A percentile compares a stretch with the other conserved stretches of the same genome.
Evolutionary conservation across 441 rosid genomes (phyloP).

Genomic region (Adansonia rubrostipa): DNA sequence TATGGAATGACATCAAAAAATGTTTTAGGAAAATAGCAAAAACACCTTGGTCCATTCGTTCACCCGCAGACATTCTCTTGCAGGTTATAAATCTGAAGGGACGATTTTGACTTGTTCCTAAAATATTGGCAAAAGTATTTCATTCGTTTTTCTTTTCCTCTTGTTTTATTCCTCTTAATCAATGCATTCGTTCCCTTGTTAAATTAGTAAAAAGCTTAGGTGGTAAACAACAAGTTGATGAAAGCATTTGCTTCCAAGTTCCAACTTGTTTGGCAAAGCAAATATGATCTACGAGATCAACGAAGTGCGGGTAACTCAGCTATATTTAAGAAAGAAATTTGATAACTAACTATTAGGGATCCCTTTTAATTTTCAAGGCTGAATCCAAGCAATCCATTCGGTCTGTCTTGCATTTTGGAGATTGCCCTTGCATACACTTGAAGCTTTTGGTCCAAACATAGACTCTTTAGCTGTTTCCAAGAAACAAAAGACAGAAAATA

Average conservation of each 20-base stretch:
- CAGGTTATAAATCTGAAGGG: background rate
- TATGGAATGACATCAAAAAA: slow-evolving; percentile 6
- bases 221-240: background rate
- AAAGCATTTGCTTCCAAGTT: background rate
- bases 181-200: background rate
- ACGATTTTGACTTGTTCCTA: slow-evolving; percentile 19
- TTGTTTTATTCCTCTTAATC: background rate
- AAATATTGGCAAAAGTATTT: slow-evolving; percentile 1
- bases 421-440: background rate
- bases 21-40: background rate
- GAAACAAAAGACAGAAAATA: background rate
- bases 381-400: background rate
- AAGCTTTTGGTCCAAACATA: background rate
- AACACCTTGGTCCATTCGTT: background rate
- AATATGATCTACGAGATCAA: background rate
- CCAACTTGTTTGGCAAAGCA: background rate
- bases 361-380: background rate
- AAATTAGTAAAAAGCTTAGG: background rate
- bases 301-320: background rate
- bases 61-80: background rate
- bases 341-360: background rate
- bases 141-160: background rate
- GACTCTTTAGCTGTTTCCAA: background rate
- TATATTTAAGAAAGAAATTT: background rate
- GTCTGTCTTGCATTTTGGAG: background rate